phyloP scores from a whole-genome alignment of 352 stramenopile species.

The Pythium angustatum region DNA sequence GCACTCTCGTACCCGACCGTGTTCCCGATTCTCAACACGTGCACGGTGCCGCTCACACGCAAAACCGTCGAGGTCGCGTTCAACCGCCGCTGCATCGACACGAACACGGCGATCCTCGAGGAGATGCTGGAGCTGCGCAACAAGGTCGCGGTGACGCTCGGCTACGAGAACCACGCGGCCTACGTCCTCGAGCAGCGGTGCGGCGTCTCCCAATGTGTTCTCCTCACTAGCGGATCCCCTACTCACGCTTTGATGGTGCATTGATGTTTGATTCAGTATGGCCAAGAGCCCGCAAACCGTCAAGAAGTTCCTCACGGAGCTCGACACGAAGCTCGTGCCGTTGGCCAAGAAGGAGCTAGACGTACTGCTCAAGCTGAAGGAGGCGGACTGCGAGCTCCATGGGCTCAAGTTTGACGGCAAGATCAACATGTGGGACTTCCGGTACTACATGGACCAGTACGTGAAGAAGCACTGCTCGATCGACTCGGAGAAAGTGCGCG shows the following conservation, averaged over 20 bases:
- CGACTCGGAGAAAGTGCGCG: conserved; percentile 81
- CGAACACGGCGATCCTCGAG: conserved; percentile 81
- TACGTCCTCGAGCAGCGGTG: conserved; percentile 86
- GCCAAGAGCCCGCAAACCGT: conserved; percentile 59
- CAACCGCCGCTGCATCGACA: conserved; percentile 83
- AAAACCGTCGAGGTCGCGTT: conserved; percentile 79
- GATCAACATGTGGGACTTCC: conserved; percentile 91
- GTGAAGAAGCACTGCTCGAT: conserved; percentile 89
- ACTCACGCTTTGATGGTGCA: conserved; percentile 16
- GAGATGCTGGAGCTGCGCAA: conserved; percentile 83
- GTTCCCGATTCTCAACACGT: conserved; percentile 88
- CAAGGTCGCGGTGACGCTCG: conserved; percentile 68
- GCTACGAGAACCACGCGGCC: conserved; percentile 82
- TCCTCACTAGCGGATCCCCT: too few species aligned
- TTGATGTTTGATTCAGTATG: conserved; percentile 44
- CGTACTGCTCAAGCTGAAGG: conserved; percentile 70
- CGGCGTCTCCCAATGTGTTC: too few species aligned
- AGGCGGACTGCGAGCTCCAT: conserved; percentile 55
- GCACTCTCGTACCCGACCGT: conserved; percentile 89
- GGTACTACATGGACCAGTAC: conserved; percentile 89
- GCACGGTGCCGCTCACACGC: conserved; percentile 81
- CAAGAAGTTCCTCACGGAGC: conserved; percentile 68
- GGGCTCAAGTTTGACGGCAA: conserved; percentile 76
- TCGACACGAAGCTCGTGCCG: conserved; percentile 77
- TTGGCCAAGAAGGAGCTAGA: conserved; percentile 78